Conservation (phyloP, 2,329 filamentous ascomycete species). For the Fusarium abutilonis region DNA sequence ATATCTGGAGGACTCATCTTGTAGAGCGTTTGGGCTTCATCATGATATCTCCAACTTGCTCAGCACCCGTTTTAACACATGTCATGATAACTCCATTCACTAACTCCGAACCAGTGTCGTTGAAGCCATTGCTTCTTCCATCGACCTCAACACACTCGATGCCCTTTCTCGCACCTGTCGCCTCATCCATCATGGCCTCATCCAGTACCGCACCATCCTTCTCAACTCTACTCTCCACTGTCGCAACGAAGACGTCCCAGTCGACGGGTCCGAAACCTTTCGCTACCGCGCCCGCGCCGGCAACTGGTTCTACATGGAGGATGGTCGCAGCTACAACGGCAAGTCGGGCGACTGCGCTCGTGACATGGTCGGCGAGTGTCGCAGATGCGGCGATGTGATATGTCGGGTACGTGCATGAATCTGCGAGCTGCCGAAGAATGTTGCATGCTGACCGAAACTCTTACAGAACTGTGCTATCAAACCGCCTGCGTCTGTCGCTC, state of each 20-base stretch:
- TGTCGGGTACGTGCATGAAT: conserved; percentile 73
- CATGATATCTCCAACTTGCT: conserved; percentile 24
- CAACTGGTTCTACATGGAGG: conserved; percentile 69
- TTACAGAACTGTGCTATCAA: conserved; percentile 89
- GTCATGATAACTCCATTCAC: conserved; percentile 27
- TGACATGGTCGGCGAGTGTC: conserved; percentile 86
- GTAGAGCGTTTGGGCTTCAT: conserved; percentile 2
- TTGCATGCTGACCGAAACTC: conserved; percentile 17
- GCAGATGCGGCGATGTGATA: conserved; percentile 78
- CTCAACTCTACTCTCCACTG: conserved; percentile 82
- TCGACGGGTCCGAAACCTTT: conserved; percentile 65
- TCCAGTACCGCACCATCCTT: conserved; percentile 80
- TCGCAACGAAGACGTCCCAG: conserved; percentile 70
- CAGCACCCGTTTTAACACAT: background rate
- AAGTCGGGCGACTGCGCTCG: conserved; percentile 83
- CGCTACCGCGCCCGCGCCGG: conserved; percentile 66
- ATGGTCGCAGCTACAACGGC: conserved; percentile 64
- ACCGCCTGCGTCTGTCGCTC: conserved; percentile 71
- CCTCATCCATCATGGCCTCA: conserved; percentile 77
- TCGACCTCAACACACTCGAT: conserved; percentile 90
- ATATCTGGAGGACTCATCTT: conserved; percentile 10
- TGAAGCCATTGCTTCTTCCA: conserved; percentile 75
- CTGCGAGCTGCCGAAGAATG: conserved; percentile 1
- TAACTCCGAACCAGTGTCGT: conserved; percentile 70
- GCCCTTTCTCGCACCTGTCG: conserved; percentile 84